These are phyloP conservation scores for Tylopilus balloui DNA, from an alignment of 768 basidiomycete species.

Conservation along the genomic window DNA sequence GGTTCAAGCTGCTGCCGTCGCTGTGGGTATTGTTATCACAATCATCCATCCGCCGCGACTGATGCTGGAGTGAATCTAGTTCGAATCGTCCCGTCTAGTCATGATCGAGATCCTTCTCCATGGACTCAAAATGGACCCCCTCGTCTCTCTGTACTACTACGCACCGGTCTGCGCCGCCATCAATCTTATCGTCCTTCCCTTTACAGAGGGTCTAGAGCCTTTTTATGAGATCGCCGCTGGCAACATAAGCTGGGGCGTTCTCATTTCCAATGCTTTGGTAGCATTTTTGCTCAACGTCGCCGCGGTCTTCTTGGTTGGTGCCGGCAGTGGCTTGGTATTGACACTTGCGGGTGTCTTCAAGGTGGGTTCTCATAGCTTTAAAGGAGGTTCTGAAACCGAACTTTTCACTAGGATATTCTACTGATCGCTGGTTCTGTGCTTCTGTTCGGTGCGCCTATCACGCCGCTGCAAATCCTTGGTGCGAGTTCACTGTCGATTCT, in stretches of 20 bases:
- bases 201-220: constrained; percentile 88
- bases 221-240: constrained; percentile 59
- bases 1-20: constrained; percentile 82
- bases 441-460: constrained; percentile 76
- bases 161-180: constrained; percentile 92
- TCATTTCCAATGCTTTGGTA: constrained; percentile 78
- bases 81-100: constrained; percentile 90
- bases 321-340: constrained; percentile 80
- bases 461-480: constrained; percentile 82
- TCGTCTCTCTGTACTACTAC: constrained; percentile 94
- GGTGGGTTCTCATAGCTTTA: constrained; percentile 36
- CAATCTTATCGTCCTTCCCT: constrained; percentile 81
- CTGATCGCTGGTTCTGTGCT: constrained; percentile 89
- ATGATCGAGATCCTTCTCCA: constrained; percentile 95
- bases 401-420: constrained; percentile 70
- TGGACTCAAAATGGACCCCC: constrained; percentile 96
- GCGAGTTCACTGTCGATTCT: constrained; percentile 18
- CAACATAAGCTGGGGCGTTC: constrained; percentile 60
- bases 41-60: not conserved
- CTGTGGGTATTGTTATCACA: constrained; percentile 36
- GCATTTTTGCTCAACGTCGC: constrained; percentile 91
- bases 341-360: constrained; percentile 95
- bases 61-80: constrained; percentile 40
- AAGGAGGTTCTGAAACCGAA: constrained; percentile 8
- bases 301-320: constrained; percentile 90